Conservation (phyloP, 345 rosid genomes). For the Eutrema heterophyllum region DNA sequence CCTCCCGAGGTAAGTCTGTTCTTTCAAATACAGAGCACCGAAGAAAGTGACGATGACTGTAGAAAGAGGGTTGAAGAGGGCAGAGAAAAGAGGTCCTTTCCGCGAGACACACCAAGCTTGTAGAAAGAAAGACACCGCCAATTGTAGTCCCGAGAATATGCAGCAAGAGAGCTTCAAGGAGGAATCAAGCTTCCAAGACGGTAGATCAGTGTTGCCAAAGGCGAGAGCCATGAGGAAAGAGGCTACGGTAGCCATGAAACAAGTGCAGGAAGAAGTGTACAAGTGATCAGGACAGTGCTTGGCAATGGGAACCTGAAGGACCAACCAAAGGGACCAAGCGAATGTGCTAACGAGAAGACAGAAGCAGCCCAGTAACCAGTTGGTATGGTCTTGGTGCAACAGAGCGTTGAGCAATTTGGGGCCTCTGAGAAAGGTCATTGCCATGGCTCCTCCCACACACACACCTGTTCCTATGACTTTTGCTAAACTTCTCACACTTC, state of each 20-base stretch:
- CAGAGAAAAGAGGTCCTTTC: slow-evolving; percentile 61
- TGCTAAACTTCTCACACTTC: slow-evolving; percentile 56
- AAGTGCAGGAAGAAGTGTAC: slow-evolving; percentile 49
- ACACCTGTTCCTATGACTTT: slow-evolving; percentile 61
- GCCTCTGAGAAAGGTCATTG: slow-evolving; percentile 56
- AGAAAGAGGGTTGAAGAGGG: slow-evolving; percentile 62
- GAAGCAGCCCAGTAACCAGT: slow-evolving; percentile 53
- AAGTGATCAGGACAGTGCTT: slow-evolving; percentile 45
- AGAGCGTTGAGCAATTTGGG: slow-evolving; percentile 39
- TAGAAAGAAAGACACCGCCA: slow-evolving; percentile 45
- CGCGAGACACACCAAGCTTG: slow-evolving; percentile 67
- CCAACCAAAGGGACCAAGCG: slow-evolving; percentile 57
- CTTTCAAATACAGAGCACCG: slow-evolving; percentile 49
- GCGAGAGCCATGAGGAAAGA: slow-evolving; percentile 35
- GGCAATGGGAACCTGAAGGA: slow-evolving; percentile 56
- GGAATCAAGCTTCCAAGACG: slow-evolving; percentile 41
- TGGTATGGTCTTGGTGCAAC: slow-evolving; percentile 19
- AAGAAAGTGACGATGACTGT: slow-evolving; percentile 45
- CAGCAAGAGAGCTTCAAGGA: slow-evolving; percentile 38
- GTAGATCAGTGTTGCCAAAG: slow-evolving; percentile 22
- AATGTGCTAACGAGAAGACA: slow-evolving; percentile 45
- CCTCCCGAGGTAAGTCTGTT: slow-evolving; percentile 53
- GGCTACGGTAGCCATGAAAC: slow-evolving; percentile 46
- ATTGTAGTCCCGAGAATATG: slow-evolving; percentile 35
- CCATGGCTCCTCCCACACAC: slow-evolving; percentile 66